A percentile compares a stretch with the other conserved stretches of the same genome.
phyloP scores from a whole-genome alignment of 495 filamentous ascomycete genomes.

The Mytilinidion resinicola region DNA sequence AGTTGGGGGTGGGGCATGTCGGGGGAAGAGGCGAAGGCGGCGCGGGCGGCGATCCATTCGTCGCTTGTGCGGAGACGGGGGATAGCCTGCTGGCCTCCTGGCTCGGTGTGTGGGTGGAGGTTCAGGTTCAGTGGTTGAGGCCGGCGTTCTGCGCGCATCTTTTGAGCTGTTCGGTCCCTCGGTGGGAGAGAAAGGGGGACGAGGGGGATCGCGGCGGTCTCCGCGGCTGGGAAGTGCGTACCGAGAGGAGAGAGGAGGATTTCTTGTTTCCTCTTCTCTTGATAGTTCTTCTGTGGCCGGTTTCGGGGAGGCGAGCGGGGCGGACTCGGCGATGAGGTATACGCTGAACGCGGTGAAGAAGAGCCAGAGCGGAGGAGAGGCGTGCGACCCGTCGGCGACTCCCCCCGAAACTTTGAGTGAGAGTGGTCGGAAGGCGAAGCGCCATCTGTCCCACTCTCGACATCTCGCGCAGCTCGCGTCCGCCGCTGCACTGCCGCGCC shows the following conservation, averaged over 20 bases:
- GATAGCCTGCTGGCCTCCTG: background rate
- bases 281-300: background rate
- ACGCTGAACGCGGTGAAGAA: too few relatives aligned
- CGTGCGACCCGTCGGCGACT: too few relatives aligned
- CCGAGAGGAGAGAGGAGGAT: background rate
- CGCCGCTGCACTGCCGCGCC: too few relatives aligned
- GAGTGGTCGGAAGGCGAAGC: too few relatives aligned
- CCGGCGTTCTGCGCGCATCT: background rate
- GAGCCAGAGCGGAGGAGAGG: too few relatives aligned
- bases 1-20: background rate
- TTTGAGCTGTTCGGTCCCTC: too few relatives aligned
- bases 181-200: too few relatives aligned
- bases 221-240: background rate
- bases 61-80: background rate
- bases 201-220: background rate
- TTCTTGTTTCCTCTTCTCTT: background rate
- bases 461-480: too few relatives aligned
- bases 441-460: too few relatives aligned
- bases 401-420: too few relatives aligned
- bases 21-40: background rate
- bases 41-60: conserved; percentile 1
- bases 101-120: background rate
- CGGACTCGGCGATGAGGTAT: too few relatives aligned
- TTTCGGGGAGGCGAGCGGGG: background rate
- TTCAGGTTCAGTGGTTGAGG: background rate